A percentile compares a stretch with the other conserved stretches of the same genome.
Evolutionary conservation across 352 stramenopile genomes (phyloP).

Genomic region (Phytophthora megakarya): DNA sequence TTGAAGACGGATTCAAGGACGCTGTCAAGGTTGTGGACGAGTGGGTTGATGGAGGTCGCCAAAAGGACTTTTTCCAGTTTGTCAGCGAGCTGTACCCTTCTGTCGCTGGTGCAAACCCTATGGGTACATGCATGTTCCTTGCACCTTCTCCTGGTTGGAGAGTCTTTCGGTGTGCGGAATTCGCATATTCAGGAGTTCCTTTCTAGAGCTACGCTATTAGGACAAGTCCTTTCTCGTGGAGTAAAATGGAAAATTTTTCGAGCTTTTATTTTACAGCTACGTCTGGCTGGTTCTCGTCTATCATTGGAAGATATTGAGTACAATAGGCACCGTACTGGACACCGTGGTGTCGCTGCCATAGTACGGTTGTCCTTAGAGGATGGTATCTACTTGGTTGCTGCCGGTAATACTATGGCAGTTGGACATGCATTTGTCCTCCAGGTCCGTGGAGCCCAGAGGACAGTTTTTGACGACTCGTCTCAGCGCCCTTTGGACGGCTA

Average conservation of each 20-base stretch:
- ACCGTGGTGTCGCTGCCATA: slow-evolving; percentile 6
- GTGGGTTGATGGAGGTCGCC: too few relatives aligned
- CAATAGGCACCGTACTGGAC: slow-evolving; percentile 4
- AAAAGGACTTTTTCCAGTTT: too few relatives aligned
- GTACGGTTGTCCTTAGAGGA: slow-evolving; percentile 1
- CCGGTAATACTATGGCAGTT: slow-evolving; percentile 8
- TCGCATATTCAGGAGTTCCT: neutral
- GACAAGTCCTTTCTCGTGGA: slow-evolving; percentile 8
- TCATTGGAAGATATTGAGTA: slow-evolving; percentile 6
- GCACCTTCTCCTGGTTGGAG: neutral
- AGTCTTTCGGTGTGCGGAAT: neutral
- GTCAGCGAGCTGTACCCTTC: neutral
- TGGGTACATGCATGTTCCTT: slow-evolving; percentile 1
- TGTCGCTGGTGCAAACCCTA: neutral
- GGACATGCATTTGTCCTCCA: slow-evolving; percentile 7
- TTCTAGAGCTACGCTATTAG: neutral
- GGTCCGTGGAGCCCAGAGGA: neutral
- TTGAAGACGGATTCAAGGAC: too few relatives aligned
- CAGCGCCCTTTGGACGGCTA: neutral
- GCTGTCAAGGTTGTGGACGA: too few relatives aligned
- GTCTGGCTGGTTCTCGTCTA: neutral
- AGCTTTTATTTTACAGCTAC: slow-evolving; percentile 2
- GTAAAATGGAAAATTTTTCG: slow-evolving; percentile 3
- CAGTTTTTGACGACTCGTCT: neutral
- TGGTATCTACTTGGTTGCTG: slow-evolving; percentile 6